Conservation (phyloP, 2,329 filamentous ascomycete genomes). For the Talaromyces amestolkiae region DNA sequence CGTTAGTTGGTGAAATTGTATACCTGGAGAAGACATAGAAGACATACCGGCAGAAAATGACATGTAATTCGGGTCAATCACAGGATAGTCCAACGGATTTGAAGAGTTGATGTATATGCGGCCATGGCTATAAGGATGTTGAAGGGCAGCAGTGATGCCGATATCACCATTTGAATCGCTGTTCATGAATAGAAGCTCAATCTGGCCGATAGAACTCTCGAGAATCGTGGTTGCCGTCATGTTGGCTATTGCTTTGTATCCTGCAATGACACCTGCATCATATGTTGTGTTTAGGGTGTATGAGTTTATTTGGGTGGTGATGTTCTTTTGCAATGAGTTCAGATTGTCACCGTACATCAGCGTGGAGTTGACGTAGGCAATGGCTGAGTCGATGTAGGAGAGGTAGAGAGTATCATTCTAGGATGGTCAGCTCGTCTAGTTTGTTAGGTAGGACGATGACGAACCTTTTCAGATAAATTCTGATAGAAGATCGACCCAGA, state of each 20-base stretch:
- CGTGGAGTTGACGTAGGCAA: constrained; percentile 30
- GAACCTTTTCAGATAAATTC: constrained; percentile 28
- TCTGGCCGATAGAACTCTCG: constrained; percentile 26
- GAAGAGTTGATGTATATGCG: constrained; percentile 33
- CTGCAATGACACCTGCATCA: constrained; percentile 26
- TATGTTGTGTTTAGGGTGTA: constrained; percentile 27
- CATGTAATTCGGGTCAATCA: constrained; percentile 32
- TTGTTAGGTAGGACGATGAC: neutral
- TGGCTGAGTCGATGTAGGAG: constrained; percentile 29
- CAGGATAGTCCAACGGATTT: constrained; percentile 29
- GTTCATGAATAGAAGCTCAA: constrained; percentile 32
- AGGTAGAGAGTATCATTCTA: constrained; percentile 28
- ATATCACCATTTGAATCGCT: constrained; percentile 29
- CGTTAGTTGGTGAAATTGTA: constrained; percentile 13
- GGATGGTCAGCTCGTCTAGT: constrained; percentile 13
- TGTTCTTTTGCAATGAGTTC: constrained; percentile 20
- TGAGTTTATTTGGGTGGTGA: constrained; percentile 22
- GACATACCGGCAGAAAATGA: constrained; percentile 27
- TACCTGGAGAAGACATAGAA: neutral
- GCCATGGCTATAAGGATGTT: constrained; percentile 32
- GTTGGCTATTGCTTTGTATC: constrained; percentile 31
- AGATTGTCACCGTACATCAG: constrained; percentile 23
- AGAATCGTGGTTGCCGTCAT: constrained; percentile 28
- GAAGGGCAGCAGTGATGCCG: constrained; percentile 30
- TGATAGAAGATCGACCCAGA: constrained; percentile 32